Conservation (phyloP, 345 rosid genomes). For the Citrus inodora region DNA sequence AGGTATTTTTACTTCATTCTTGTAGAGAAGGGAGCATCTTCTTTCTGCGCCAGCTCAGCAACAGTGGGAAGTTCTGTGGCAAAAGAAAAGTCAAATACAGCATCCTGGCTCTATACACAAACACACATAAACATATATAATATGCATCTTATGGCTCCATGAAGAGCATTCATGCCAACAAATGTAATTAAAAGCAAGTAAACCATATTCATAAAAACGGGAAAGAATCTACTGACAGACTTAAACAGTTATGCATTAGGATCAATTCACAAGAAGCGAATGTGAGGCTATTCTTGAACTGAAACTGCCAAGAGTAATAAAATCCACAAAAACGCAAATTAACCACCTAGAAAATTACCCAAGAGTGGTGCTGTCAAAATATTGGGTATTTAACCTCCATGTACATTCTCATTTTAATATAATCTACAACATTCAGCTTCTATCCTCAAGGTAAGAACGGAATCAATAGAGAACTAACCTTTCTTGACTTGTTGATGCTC, state of each 20-base stretch:
- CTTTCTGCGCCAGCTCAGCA: constrained; percentile 45
- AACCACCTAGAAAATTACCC: not conserved
- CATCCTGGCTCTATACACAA: not conserved
- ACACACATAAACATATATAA: not conserved
- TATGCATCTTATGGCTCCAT: constrained; percentile 3
- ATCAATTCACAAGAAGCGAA: not conserved
- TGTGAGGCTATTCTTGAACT: not conserved
- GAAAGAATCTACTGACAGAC: not conserved
- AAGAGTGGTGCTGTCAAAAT: not conserved
- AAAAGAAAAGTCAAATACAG: not conserved
- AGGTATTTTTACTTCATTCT: constrained; percentile 52
- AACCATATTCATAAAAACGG: not conserved
- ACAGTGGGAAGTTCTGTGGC: constrained; percentile 40
- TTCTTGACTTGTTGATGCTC: constrained; percentile 38
- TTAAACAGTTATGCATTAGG: not conserved
- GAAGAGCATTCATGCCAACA: not conserved
- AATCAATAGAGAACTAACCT: constrained; percentile 39
- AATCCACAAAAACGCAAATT: not conserved
- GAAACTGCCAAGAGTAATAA: not conserved
- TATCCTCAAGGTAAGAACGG: not conserved
- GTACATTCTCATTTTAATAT: not conserved
- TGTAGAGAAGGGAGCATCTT: constrained; percentile 43
- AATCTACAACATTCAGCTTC: not conserved
- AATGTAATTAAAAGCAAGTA: not conserved
- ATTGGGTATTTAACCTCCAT: not conserved